Base-by-base conservation (phyloP, 2,329 filamentous ascomycete genomes). In the Ophiosphaerella herpotricha region DNA sequence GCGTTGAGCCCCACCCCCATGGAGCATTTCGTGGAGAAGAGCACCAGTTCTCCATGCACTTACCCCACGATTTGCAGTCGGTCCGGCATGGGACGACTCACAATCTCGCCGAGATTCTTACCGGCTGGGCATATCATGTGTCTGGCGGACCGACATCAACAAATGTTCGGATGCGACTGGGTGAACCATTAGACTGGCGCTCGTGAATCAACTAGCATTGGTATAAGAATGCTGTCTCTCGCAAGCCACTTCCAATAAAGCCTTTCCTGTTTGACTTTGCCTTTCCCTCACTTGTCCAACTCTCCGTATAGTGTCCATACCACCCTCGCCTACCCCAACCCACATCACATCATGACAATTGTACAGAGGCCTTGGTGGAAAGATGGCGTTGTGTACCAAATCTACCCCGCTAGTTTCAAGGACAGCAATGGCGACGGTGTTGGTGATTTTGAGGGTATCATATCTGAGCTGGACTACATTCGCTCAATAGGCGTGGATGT, bases 391-490 rank as follows among this genome's bases (percentile, higher is more conserved):
- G 80, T 85, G 18, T 86, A 86, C 63, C 82, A 86, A 56, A 79
- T 86, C 54, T 86, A 85, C 63, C 82, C 82, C 2, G 79, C 83
- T n/a, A 83, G 80, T 23, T 85, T 85, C 73, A 78, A 82, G 54
- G 82, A 85, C 64, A 80, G 79, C 36, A 83, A 80, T 16, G 80
- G 79, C 35, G 78, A 81, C 48, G 82, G 82, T 5, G 69, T 79
- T 39, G 82, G 82, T 35, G 82, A 85, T 52, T 68, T 85, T n/a
- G 77, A 77, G 39, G 82, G 83, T 33, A 82, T 85, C 57, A 82
- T 83, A 42, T 79, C 78, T 13, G 76, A 80, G 41, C 72, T 85
- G 14, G 80, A 83, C 62, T 84, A 85, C 57, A 74, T 84, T 50
- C 74, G 78, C 54, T 68, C 76, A 2, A 75, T 84, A 18, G 75